Conservation (phyloP, 805 yeast species). For the Candida berthetii region DNA sequence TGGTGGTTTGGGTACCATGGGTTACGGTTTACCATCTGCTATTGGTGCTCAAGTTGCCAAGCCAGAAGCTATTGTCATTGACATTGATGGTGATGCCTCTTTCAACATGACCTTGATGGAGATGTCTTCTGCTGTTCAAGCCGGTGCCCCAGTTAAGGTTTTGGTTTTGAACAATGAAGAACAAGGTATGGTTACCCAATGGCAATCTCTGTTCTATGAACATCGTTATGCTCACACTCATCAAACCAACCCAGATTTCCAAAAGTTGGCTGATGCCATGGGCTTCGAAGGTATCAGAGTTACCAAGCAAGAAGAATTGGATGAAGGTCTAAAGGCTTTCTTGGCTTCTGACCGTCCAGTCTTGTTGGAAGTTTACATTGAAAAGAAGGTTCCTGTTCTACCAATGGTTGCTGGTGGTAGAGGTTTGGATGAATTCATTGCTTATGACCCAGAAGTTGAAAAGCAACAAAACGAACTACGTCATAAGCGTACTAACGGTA, state of each 20-base stretch:
- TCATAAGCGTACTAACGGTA: slow-evolving; percentile 66
- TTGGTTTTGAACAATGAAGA: slow-evolving; percentile 93
- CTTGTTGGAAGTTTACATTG: slow-evolving; percentile 84
- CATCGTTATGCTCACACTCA: slow-evolving; percentile 98
- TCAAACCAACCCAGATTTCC: slow-evolving; percentile 90
- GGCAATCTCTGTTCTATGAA: slow-evolving; percentile 97
- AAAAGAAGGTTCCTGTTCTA: slow-evolving; percentile 86
- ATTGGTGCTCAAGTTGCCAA: slow-evolving; percentile 97
- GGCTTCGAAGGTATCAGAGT: slow-evolving; percentile 81
- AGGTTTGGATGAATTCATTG: slow-evolving; percentile 87
- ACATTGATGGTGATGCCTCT: slow-evolving; percentile 98
- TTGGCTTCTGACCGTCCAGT: slow-evolving; percentile 71
- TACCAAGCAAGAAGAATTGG: slow-evolving; percentile 59
- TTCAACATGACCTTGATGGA: slow-evolving; percentile 96
- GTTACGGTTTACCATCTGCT: slow-evolving; percentile 95
- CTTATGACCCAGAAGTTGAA: slow-evolving; percentile 80
- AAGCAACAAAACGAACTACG: slow-evolving; percentile 62
- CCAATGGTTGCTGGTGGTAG: slow-evolving; percentile 99
- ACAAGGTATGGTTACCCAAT: slow-evolving; percentile 99
- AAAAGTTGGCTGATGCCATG: slow-evolving; percentile 92
- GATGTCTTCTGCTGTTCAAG: slow-evolving; percentile 91
- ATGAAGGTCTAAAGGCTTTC: slow-evolving; percentile 55
- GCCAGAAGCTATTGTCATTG: slow-evolving; percentile 93
- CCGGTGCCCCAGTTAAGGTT: slow-evolving; percentile 83
- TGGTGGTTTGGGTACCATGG: slow-evolving; percentile 99